A percentile compares a stretch with the other conserved stretches of the same genome.
Evolutionary conservation across 2,329 filamentous ascomycete species (phyloP).

Genomic region (Colletotrichum cuscutae): DNA sequence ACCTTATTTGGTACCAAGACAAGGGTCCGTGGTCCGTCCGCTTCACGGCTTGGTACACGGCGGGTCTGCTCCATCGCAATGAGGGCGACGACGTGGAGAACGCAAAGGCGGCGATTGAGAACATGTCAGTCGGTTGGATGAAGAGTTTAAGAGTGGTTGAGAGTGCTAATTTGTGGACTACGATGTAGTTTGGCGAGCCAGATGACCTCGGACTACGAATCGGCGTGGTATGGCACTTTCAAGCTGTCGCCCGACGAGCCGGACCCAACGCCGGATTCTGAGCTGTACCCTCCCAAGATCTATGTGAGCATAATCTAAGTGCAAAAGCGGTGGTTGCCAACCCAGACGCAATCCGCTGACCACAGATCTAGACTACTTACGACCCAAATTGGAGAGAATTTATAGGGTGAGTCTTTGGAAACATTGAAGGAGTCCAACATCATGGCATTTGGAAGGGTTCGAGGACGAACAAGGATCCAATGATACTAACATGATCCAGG

Average conservation of each 20-base stretch:
- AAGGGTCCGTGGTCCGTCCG: conserved; percentile 54
- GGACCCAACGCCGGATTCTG: conserved; percentile 46
- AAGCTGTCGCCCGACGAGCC: conserved; percentile 53
- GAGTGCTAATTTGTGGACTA: neutral
- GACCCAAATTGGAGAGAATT: conserved; percentile 52
- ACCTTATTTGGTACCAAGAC: conserved; percentile 53
- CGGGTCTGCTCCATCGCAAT: conserved; percentile 49
- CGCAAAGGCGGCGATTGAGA: conserved; percentile 47
- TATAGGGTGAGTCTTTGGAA: conserved; percentile 40
- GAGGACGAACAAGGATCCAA: neutral
- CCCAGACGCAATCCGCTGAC: neutral
- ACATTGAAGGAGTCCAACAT: neutral
- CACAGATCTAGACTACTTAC: conserved; percentile 34
- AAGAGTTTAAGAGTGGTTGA: neutral
- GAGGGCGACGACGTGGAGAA: conserved; percentile 47
- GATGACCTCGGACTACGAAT: conserved; percentile 48
- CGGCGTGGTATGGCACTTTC: conserved; percentile 53
- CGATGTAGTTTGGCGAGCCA: conserved; percentile 44
- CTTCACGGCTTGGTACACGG: conserved; percentile 55
- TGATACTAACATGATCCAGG: conserved; percentile 21
- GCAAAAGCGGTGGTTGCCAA: neutral
- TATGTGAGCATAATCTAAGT: conserved; percentile 39
- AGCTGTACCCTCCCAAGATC: conserved; percentile 45
- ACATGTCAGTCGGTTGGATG: conserved; percentile 41
- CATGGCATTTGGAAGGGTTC: neutral